Evolutionary conservation across 2,329 filamentous ascomycete species (phyloP).

Genomic region (Dothidotthia symphoricarpi): DNA sequence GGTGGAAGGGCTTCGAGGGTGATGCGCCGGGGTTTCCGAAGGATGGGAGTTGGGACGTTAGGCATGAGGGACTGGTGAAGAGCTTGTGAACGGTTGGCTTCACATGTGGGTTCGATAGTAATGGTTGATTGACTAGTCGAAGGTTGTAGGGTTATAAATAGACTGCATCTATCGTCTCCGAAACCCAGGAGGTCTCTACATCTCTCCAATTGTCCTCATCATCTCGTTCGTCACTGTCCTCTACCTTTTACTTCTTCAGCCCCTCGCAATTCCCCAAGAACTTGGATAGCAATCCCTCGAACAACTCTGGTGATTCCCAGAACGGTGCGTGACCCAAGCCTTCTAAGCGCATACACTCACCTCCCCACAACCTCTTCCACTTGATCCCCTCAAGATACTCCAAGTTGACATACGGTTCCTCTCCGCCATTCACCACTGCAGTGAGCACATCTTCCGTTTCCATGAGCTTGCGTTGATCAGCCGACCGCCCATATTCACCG

Average conservation of each 20-base stretch:
- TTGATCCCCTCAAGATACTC: constrained; percentile 30
- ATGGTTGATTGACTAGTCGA: too few relatives aligned
- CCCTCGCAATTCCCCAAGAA: constrained; percentile 17
- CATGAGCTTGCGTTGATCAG: constrained; percentile 26
- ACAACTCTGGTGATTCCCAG: constrained; percentile 25
- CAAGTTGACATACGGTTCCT: constrained; percentile 33
- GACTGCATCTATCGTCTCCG: too few relatives aligned
- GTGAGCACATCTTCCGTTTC: constrained; percentile 18
- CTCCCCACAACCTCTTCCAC: constrained; percentile 30
- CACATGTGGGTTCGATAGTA: too few relatives aligned
- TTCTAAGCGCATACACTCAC: constrained; percentile 24
- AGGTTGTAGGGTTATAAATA: too few relatives aligned
- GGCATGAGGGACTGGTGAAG: constrained; percentile 23
- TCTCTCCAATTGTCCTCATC: too few relatives aligned
- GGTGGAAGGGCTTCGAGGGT: constrained; percentile 50
- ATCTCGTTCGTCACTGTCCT: too few relatives aligned
- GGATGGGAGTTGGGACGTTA: constrained; percentile 22
- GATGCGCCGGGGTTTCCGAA: constrained; percentile 23
- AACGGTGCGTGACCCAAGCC: constrained; percentile 33
- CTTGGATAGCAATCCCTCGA: constrained; percentile 16
- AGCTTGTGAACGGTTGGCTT: too few relatives aligned
- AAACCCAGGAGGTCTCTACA: too few relatives aligned
- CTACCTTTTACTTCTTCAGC: too few relatives aligned
- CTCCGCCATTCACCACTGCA: constrained; percentile 32
- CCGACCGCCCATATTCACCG: background rate